Percentiles rank a stretch among this genome's conserved stretches.
phyloP scores from a whole-genome alignment of 352 stramenopile species.

The Pythium oligandrum region DNA sequence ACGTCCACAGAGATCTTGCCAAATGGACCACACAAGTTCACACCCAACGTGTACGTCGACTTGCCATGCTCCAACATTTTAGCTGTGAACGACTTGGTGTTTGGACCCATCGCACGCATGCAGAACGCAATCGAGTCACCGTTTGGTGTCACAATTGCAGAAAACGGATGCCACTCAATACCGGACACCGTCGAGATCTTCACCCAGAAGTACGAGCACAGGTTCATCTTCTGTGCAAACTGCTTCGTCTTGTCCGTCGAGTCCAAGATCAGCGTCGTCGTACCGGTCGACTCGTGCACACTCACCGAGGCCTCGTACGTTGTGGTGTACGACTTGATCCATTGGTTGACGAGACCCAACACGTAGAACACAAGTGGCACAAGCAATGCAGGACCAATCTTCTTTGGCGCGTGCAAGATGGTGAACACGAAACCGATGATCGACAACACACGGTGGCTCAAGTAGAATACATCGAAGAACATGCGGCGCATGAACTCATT shows the following conservation, averaged over 20 bases:
- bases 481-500: slow-evolving; percentile 60
- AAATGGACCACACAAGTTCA: slow-evolving; percentile 66
- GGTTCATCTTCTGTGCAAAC: slow-evolving; percentile 49
- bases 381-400: slow-evolving; percentile 46
- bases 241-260: slow-evolving; percentile 47
- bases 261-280: slow-evolving; percentile 55
- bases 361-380: slow-evolving; percentile 66
- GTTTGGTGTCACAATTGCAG: slow-evolving; percentile 62
- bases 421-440: slow-evolving; percentile 72
- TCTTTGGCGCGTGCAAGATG: slow-evolving; percentile 59
- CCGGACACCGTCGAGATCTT: slow-evolving; percentile 56
- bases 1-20: slow-evolving; percentile 60
- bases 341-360: slow-evolving; percentile 45
- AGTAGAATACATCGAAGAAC: slow-evolving; percentile 78
- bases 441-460: slow-evolving; percentile 63
- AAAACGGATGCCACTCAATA: slow-evolving; percentile 80
- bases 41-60: slow-evolving; percentile 32
- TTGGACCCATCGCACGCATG: slow-evolving; percentile 43
- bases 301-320: slow-evolving; percentile 40
- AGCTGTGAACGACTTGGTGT: slow-evolving; percentile 36
- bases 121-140: slow-evolving; percentile 80
- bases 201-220: slow-evolving; percentile 77
- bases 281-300: slow-evolving; percentile 28
- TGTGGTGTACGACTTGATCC: slow-evolving; percentile 39
- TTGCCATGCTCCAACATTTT: slow-evolving; percentile 38